Evolutionary conservation across 139 green algal species (phyloP), one percentile per base, ranked within the genome.

Genomic region (Closterium sp.): DNA sequence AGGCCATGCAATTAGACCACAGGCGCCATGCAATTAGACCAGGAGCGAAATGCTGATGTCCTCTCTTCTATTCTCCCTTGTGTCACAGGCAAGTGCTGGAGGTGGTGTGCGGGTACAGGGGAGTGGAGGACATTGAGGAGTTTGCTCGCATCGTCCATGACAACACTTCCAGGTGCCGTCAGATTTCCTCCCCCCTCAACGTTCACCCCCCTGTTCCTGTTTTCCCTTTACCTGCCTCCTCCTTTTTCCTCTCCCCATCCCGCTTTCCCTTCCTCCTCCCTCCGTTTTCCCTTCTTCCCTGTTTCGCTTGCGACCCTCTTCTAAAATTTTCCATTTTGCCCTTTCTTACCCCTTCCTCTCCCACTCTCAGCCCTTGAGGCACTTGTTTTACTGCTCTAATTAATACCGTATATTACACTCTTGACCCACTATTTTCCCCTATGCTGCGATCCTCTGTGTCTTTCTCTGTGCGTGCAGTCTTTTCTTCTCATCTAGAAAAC

Each of bases 1-100:
- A n/a, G n/a, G n/a, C n/a, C n/a, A n/a, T n/a, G n/a, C n/a, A n/a
- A n/a, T n/a, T n/a, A n/a, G n/a, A n/a, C n/a, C n/a, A n/a, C n/a
- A 86, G 29, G 4, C 17, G 62, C 31, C 88, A 19, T 5, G 19
- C 2, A 27, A 93, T 9, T 70, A 73, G 34, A 10, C 27, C 29
- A 5, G 70, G 85, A 50, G 89, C 3, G 32, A 89, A 28, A 70
- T 28, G 89, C 5, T 7, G 28, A 19, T 21, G 29, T 91, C 38
- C 29, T 87, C 6, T 31, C 24, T 91, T 86, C 30, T 29, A 7
- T 88, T 34, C 17, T 88, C 50, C 4, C 85, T 24, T 85, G 17
- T 19, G 29, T 11, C 32, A 50, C 86, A 94, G 91, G 88, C 91
- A 94, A 90, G 91, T 94, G 70, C 45, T 94, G 88, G 91, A 94